A percentile compares a stretch with the other conserved stretches of the same genome.
Conservation (phyloP, 2,329 filamentous ascomycete genomes). For the Mariannaea sp. region DNA sequence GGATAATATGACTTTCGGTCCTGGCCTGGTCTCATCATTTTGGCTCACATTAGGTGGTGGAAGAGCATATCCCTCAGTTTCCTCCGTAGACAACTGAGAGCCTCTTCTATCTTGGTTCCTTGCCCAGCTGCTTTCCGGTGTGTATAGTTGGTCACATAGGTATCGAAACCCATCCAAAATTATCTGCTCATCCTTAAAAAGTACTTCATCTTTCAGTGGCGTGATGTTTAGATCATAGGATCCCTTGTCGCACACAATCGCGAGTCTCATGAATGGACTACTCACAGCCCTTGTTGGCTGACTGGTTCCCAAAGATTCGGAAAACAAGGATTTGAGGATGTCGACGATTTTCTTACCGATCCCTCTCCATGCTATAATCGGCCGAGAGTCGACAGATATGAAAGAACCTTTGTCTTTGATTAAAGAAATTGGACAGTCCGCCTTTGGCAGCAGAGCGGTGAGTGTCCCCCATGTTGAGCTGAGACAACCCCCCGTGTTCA, state of each 20-base stretch:
- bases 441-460: slow-evolving; percentile 59
- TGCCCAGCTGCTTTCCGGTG: too few species aligned
- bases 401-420: slow-evolving; percentile 58
- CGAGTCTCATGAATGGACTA: slow-evolving; percentile 66
- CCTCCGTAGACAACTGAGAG: too few species aligned
- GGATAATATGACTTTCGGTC: neutral
- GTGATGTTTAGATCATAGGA: slow-evolving; percentile 76
- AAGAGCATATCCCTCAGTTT: neutral
- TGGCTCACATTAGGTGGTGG: neutral
- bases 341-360: slow-evolving; percentile 63
- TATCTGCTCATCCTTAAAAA: slow-evolving; percentile 62
- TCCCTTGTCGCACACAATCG: slow-evolving; percentile 63
- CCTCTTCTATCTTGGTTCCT: too few species aligned
- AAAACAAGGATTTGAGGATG: slow-evolving; percentile 58
- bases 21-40: neutral
- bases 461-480: slow-evolving; percentile 11
- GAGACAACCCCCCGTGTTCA: neutral
- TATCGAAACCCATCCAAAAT: slow-evolving; percentile 53
- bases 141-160: slow-evolving; percentile 51
- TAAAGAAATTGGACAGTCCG: slow-evolving; percentile 50
- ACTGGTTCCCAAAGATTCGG: slow-evolving; percentile 32
- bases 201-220: slow-evolving; percentile 71
- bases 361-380: slow-evolving; percentile 60
- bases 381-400: slow-evolving; percentile 71
- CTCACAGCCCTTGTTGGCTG: slow-evolving; percentile 42